phyloP scores from a whole-genome alignment of 352 stramenopile species.

The Phytopythium chamaehyphon region DNA sequence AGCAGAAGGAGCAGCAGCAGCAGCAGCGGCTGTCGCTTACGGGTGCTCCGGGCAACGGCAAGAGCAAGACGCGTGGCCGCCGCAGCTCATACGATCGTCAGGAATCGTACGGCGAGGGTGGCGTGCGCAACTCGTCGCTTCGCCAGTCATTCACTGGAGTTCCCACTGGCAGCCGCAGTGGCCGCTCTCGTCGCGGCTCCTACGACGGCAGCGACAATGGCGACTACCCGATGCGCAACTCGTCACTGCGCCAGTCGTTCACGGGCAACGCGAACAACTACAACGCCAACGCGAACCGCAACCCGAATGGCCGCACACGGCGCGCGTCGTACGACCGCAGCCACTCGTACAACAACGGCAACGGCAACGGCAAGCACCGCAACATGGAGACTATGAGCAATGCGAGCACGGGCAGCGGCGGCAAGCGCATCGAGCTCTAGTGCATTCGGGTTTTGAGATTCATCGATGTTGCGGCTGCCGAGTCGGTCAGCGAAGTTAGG shows the following conservation, averaged over 20 bases:
- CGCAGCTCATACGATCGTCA: conserved; percentile 21
- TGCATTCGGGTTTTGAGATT: neutral
- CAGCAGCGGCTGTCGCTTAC: conserved; percentile 49
- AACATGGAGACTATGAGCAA: conserved; percentile 49
- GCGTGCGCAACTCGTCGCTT: conserved; percentile 25
- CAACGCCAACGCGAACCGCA: conserved; percentile 16
- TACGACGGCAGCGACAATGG: conserved; percentile 42
- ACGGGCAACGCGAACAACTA: conserved; percentile 23
- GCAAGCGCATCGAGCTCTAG: conserved; percentile 77
- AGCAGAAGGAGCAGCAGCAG: conserved; percentile 41
- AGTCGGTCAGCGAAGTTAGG: neutral
- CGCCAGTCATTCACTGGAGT: conserved; percentile 29
- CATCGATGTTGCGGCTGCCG: neutral
- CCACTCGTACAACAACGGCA: conserved; percentile 32
- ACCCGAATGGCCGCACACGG: conserved; percentile 29
- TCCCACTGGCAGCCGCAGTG: conserved; percentile 27
- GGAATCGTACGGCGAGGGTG: conserved; percentile 15
- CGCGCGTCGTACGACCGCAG: conserved; percentile 62
- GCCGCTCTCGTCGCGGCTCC: conserved; percentile 41
- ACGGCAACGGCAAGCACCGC: conserved; percentile 12
- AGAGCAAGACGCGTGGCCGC: conserved; percentile 15
- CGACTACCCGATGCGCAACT: conserved; percentile 28
- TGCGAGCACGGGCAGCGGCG: conserved; percentile 43
- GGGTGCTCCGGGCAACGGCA: conserved; percentile 17
- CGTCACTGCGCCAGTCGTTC: conserved; percentile 30